phyloP scores from a whole-genome alignment of 352 stramenopile genomes.

The Globisporangium mamillatum region DNA sequence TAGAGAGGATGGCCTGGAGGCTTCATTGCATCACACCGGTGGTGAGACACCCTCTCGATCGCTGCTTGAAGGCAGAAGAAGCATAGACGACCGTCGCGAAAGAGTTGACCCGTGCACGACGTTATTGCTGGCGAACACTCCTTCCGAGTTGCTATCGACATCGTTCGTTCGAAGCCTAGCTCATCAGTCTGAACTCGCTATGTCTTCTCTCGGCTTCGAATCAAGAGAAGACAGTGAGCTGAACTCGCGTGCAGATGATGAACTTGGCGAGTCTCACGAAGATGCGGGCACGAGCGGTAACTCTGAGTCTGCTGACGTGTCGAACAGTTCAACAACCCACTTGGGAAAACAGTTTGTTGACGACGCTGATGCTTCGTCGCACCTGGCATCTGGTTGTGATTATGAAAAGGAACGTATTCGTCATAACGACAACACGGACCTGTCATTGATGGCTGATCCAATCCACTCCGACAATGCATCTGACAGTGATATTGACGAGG shows the following conservation, averaged over 20 bases:
- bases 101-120: neutral
- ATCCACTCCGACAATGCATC: neutral
- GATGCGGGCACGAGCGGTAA: neutral
- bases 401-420: neutral
- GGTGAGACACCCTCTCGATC: neutral
- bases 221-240: neutral
- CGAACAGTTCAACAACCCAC: neutral
- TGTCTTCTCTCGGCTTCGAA: no score
- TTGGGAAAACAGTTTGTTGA: neutral
- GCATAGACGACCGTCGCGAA: neutral
- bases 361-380: neutral
- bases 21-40: neutral
- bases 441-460: neutral
- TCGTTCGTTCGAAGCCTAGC: neutral
- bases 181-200: neutral
- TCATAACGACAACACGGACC: neutral
- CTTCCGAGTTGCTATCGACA: conserved; percentile 2
- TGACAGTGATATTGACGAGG: neutral
- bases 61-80: neutral
- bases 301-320: neutral
- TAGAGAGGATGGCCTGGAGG: neutral
- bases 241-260: neutral
- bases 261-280: neutral
- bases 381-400: neutral
- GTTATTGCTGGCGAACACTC: neutral